These are phyloP conservation scores for Annulohypoxylon bovei DNA, from an alignment of 495 filamentous ascomycete genomes.

Conservation along the genomic window DNA sequence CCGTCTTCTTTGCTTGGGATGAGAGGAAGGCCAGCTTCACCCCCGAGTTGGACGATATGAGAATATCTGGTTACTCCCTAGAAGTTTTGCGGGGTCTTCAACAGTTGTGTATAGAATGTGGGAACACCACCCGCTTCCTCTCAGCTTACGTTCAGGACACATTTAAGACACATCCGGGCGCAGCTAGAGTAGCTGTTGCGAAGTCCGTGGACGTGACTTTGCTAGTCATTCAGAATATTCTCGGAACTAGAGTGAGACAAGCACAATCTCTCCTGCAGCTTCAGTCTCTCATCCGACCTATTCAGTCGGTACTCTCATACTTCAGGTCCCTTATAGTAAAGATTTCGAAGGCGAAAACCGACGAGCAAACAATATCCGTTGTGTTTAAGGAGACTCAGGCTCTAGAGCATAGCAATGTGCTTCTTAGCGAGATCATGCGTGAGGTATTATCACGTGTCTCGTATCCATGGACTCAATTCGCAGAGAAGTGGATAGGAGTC, in stretches of 20 bases:
- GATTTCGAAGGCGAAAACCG: conserved; percentile 63
- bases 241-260: conserved; percentile 55
- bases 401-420: conserved; percentile 68
- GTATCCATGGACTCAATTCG: conserved; percentile 74
- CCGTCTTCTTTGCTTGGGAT: conserved; percentile 79
- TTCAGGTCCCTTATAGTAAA: conserved; percentile 68
- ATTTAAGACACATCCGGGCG: conserved; percentile 54
- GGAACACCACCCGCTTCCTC: conserved; percentile 65
- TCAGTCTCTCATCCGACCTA: conserved; percentile 69
- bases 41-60: conserved; percentile 62
- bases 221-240: conserved; percentile 63
- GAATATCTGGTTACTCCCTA: conserved; percentile 75
- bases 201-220: conserved; percentile 66
- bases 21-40: conserved; percentile 65
- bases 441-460: conserved; percentile 73
- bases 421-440: conserved; percentile 69
- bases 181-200: conserved; percentile 69
- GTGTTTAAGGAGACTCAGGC: conserved; percentile 71
- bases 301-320: conserved; percentile 68
- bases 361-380: conserved; percentile 74
- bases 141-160: conserved; percentile 62
- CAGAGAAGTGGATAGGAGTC: conserved; percentile 83
- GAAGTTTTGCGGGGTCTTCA: conserved; percentile 66
- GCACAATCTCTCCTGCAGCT: conserved; percentile 73
- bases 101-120: conserved; percentile 65